Base-by-base conservation (phyloP, 306 rosid species). In the Trifolium repens region DNA sequence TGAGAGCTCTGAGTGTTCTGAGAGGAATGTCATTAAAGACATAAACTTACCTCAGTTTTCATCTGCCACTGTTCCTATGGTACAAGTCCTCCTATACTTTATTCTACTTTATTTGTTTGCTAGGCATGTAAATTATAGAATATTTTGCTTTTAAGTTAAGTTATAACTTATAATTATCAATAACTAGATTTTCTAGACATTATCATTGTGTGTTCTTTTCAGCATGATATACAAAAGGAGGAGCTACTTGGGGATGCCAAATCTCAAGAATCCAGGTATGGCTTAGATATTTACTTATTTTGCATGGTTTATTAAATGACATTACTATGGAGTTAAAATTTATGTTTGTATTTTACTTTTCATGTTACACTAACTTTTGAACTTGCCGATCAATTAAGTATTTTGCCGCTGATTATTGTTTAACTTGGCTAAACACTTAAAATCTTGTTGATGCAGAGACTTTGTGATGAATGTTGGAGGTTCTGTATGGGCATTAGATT, bases 381-480 rank as follows among this genome's bases (percentile, higher is more conserved):
- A 71, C 58, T 53, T 59, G 65, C 61, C 60, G 60, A 55, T 77
- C 26, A 72, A 17, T 57, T 69, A 19, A 27, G 22, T 67, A 67
- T 75, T 78, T 14, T 49, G 12, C 75, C 5, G 4, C 55, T 15
- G 24, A 13, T 70, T 50, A 34, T 65, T 75, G 62, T 83, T 42
- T 70, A 39, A 75, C 69, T 65, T 62, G 67, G 60, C 84, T 24
- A 65, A 80, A 78, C 52, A 22, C 82, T 69, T 76, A 60, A 13
- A 54, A 16, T 79, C 53, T 72, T 79, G 78, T 80, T 83, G 81
- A 70, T 47, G 88, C 88, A 91, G 85, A 81, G 94, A 94, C 81
- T 92, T 85, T 87, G 87, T 87, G 79, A 85, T 94, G 92, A 67
- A 89, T 85, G 97, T 81, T 81, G 97, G 99, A 79, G 97, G 99